Conservation (phyloP, 257 asterid genomes). For the Fraxinus anomala region DNA sequence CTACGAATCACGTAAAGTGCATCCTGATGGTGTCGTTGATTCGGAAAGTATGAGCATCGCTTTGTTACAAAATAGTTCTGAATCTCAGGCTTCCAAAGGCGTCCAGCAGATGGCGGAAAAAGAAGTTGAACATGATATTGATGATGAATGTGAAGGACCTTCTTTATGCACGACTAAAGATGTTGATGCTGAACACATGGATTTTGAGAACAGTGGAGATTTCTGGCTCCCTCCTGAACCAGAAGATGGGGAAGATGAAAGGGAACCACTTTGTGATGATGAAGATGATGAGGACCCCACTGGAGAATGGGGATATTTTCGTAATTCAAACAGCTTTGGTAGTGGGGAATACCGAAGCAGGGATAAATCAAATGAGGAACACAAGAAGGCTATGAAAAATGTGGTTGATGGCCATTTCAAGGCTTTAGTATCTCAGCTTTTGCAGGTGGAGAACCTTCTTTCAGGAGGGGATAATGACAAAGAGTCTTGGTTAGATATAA, state of each 20-base stretch:
- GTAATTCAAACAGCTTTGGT: conserved; percentile 70
- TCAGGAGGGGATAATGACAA: conserved; percentile 67
- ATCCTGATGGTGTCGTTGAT: conserved; percentile 62
- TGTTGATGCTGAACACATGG: conserved; percentile 70
- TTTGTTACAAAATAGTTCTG: conserved; percentile 41
- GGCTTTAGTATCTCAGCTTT: conserved; percentile 88
- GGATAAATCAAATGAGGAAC: conserved; percentile 88
- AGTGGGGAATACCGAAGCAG: conserved; percentile 76
- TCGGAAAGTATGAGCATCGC: conserved; percentile 48
- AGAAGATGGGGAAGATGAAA: conserved; percentile 91
- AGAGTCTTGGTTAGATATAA: conserved; percentile 90
- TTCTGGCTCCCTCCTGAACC: conserved; percentile 99
- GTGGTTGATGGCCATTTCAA: conserved; percentile 95
- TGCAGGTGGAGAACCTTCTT: conserved; percentile 88
- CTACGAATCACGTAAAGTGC: conserved; percentile 54
- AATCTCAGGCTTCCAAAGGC: conserved; percentile 55
- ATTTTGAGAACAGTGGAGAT: conserved; percentile 86
- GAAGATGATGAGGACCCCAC: conserved; percentile 75
- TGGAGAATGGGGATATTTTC: conserved; percentile 84
- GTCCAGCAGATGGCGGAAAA: conserved; percentile 47
- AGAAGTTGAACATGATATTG: conserved; percentile 50
- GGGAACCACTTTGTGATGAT: conserved; percentile 69
- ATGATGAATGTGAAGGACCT: conserved; percentile 79
- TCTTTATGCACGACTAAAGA: conserved; percentile 71
- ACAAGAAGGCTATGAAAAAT: conserved; percentile 70